Evolutionary conservation across 1,284 basidiomycete species (phyloP).

Genomic region (Hemileia vastatrix): DNA sequence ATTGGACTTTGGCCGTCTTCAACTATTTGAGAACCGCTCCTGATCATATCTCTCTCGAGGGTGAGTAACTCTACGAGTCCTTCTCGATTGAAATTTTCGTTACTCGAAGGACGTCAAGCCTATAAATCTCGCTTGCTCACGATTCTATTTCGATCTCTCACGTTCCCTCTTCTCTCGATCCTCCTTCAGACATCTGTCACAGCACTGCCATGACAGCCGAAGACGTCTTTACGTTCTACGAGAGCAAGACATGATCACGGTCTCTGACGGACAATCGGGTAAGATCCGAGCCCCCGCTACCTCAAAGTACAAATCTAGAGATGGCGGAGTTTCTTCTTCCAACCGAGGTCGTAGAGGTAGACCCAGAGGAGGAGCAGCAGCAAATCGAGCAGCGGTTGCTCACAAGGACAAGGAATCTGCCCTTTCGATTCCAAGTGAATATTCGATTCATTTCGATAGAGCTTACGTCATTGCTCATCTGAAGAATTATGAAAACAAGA

Average conservation of each 20-base stretch:
- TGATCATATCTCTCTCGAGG: slow-evolving; percentile 60
- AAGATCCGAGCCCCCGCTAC: slow-evolving; percentile 31
- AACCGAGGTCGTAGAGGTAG: slow-evolving; percentile 48
- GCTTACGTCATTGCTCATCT: slow-evolving; percentile 60
- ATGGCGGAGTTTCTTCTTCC: not conserved
- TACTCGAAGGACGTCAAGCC: not conserved
- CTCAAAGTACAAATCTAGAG: slow-evolving; percentile 6
- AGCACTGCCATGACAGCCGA: slow-evolving; percentile 85
- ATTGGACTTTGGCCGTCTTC: slow-evolving; percentile 86
- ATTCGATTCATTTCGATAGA: slow-evolving; percentile 65
- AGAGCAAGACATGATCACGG: slow-evolving; percentile 66
- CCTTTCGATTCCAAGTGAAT: slow-evolving; percentile 57
- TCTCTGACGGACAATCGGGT: slow-evolving; percentile 35
- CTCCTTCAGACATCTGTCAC: slow-evolving; percentile 62
- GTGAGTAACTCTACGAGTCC: slow-evolving; percentile 48
- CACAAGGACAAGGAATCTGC: slow-evolving; percentile 44
- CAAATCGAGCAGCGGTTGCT: slow-evolving; percentile 48
- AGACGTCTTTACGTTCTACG: slow-evolving; percentile 72
- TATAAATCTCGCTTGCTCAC: slow-evolving; percentile 6
- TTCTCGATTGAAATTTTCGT: not conserved
- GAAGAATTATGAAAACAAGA: slow-evolving; percentile 64
- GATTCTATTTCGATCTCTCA: not conserved
- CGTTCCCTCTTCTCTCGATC: slow-evolving; percentile 9
- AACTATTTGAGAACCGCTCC: slow-evolving; percentile 59
- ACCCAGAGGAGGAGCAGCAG: slow-evolving; percentile 58